Percentiles rank a stretch among this genome's conserved stretches.
These are phyloP conservation scores for Paradendryphiella salina DNA, from an alignment of 2,329 filamentous ascomycete genomes.

Conservation along the genomic window DNA sequence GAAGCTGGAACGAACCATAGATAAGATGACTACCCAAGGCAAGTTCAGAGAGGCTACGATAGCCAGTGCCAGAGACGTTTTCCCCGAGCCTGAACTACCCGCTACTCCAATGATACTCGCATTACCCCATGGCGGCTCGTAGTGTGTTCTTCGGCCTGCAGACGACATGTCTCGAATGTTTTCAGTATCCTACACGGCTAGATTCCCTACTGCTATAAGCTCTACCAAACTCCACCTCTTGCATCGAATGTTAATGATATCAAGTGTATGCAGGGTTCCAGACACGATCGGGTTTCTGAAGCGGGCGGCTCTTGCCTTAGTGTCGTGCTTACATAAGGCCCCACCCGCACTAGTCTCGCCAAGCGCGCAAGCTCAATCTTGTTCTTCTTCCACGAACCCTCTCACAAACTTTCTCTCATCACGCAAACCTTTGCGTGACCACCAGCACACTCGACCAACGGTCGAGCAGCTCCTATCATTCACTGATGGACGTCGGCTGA, in stretches of 20 bases:
- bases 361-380: conserved; percentile 34
- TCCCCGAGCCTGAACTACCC: conserved; percentile 91
- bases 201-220: conserved; percentile 13
- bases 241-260: conserved; percentile 18
- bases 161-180: conserved; percentile 26
- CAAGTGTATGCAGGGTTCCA: conserved; percentile 18
- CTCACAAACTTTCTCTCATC: conserved; percentile 26
- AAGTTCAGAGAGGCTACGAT: conserved; percentile 88
- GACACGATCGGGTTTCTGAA: conserved; percentile 18
- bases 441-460: conserved; percentile 36
- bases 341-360: conserved; percentile 22
- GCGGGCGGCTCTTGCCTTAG: conserved; percentile 17
- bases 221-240: conserved; percentile 8
- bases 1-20: conserved; percentile 67
- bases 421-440: conserved; percentile 37
- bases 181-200: not conserved
- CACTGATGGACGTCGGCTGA: conserved; percentile 46
- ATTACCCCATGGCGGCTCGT: conserved; percentile 93
- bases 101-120: conserved; percentile 96
- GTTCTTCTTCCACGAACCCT: conserved; percentile 29
- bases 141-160: conserved; percentile 61
- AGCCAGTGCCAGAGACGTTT: conserved; percentile 89
- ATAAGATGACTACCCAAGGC: conserved; percentile 97
- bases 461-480: conserved; percentile 34
- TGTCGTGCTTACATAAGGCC: conserved; percentile 22